Evolutionary conservation across 306 rosid genomes (phyloP), one percentile per base, ranked within the genome.

Genomic region (Quercus variabilis): DNA sequence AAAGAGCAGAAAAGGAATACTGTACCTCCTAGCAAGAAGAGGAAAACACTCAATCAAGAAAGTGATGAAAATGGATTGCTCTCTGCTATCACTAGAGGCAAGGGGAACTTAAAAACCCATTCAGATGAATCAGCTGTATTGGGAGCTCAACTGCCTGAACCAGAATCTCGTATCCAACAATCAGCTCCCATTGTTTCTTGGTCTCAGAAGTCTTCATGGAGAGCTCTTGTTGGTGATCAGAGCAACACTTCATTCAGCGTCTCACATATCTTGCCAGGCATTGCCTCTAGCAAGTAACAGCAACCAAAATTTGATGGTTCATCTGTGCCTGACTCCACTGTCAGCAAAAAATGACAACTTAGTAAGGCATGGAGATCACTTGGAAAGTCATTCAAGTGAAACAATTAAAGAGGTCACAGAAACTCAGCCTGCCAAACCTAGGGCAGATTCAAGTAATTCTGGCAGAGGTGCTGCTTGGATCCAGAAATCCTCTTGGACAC

Each of bases 201-300:
- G 90, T 84, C 89, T 67, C 96, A 89, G 81, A 94, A 92, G 80
- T 86, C 94, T 69, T 92, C 96, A 38, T 94, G 97, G 97, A 92
- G 49, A 81, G 43, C 89, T 84, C 97, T 92, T 84, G 79, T 94
- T 69, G 76, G 82, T 80, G 85, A 84, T 20, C 82, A 80, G 78
- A 80, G 80, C 68, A 81, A 58, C 55, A 74, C 76, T 83, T 21
- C 90, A 56, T 94, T 92, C 79, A 86, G 78, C 63, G 69, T 92
- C 30, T 85, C 93, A 38, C 77, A 80, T 58, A 79, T 87, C 75
- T 71, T 83, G 65, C 83, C 89, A 25, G 83, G 80, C 51, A 56
- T 18, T 28, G 51, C 78, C 78, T 75, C 87, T 33, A 51, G 62
- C 31, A 63, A 78, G 74, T 80, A 76, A 46, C 78, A 54, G 56